Evolutionary conservation across 192 early-diverging fungal species (phyloP), one percentile per base, ranked within the genome.

Genomic region (Entomortierella lignicola): DNA sequence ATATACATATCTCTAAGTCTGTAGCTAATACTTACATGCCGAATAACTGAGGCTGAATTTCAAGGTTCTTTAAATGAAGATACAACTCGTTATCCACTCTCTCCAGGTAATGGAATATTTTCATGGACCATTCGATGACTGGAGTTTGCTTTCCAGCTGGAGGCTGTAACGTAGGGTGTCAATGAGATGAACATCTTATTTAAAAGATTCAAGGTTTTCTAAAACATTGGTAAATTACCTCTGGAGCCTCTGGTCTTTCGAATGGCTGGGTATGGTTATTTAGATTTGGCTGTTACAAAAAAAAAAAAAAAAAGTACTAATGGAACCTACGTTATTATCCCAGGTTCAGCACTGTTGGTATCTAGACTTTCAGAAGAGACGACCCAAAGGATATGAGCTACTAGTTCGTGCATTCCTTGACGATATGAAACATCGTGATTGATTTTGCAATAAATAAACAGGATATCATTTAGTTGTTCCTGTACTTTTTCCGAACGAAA

Each of bases 361-460:
- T 85, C 85, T 18, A 89, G 30, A 61, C 85, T 83, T 60, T 99
- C 97, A 8, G 72, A 50, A 26, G 95, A 86, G 23, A 99, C 89
- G 0, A 92, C 90, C 82, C 90, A 81, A 20, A 94, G 88, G 21
- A 98, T 82, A 23, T 94, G 93, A 0, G 95, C 97, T 17, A 96
- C 75, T 27, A 99, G 67, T 79, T 99, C 97, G 71, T 99, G 97
- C 97, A 99, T 99, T 30, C 97, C 97, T 77, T 99, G 97, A 43
- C 97, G 89, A 82, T 99, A 99, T 20, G 92, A 91, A n/a, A 98
- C 86, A 32, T 90, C 91, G 17, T 87, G 84, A 69, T 99, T 92
- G 73, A 96, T 85, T 71, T 96, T 96, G 81, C 93, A 93, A 74
- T 95, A 97, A 31, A 98, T 91, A 65, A 99, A 96, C 29, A 99